Base-by-base conservation (phyloP, 805 yeast species). In the Kluyveromyces aestuarii region DNA sequence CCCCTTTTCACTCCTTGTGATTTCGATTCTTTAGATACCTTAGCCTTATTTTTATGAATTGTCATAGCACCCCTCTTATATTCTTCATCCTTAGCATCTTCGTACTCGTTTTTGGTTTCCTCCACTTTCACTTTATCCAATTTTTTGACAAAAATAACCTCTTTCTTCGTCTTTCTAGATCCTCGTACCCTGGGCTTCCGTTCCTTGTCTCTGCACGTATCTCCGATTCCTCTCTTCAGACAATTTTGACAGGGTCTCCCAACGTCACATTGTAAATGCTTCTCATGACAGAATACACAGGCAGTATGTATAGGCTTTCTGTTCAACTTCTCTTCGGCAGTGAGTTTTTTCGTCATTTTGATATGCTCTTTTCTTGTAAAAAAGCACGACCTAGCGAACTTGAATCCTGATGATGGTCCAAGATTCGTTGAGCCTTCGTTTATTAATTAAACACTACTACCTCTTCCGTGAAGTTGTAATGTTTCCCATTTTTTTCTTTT, bases 191-290 rank as follows among this genome's bases (percentile, higher is more conserved):
- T 45, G 8, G 50, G 37, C 58, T 79, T 81, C 27, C 88, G 63
- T 37, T 72, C 74, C 6, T 80, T 76, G 59, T 83, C 86, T 37
- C 66, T 68, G 61, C 93, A 84, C 11, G 70, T 57, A 47, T 71
- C 75, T 1, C 69, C 74, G n/a, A 79, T 61, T 19, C 79, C 77
- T 49, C 90, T 64, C 59, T 83, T 84, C 18, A 72, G 56, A 64
- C 93, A 84, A 60, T 84, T 84, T 53, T 73, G 73, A 57, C 91
- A 84, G 0, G 93, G 91, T 49, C 93, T 67, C 27, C 74, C 71
- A 11, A 50, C 51, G 52, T 84, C 85, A 62, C 91, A 84, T 55
- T 84, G 90, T 13, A 84, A 70, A 57, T 84, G 93, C 54, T 84
- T 84, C 25, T 73, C 66, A 59, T 84, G 88, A 62, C 91, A 84